A percentile compares a stretch with the other conserved stretches of the same genome.
Evolutionary conservation across 306 rosid species (phyloP).

Genomic region (Ormosia emarginata): DNA sequence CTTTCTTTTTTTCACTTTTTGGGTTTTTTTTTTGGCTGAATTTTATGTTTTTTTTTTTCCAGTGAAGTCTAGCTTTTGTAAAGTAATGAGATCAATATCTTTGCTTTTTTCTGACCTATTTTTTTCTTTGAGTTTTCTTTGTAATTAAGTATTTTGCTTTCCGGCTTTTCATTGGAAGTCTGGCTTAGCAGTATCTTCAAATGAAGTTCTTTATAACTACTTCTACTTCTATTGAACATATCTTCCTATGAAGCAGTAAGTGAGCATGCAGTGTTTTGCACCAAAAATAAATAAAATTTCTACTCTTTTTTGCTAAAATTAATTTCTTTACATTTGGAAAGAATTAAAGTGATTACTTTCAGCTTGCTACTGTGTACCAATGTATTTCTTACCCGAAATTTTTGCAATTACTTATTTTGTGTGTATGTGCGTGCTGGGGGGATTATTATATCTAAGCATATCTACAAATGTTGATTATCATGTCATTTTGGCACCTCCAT

Average conservation of each 20-base stretch:
- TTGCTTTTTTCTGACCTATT: not conserved
- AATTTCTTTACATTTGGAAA: not conserved
- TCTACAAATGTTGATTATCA: not conserved
- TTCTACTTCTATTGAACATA: constrained; percentile 5
- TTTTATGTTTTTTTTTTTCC: not conserved
- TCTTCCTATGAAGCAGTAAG: constrained; percentile 6
- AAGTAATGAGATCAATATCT: not conserved
- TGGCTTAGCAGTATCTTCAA: not conserved
- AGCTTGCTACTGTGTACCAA: not conserved
- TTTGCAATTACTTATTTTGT: not conserved
- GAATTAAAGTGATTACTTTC: not conserved
- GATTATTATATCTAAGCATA: not conserved
- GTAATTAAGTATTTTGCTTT: not conserved
- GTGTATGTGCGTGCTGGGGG: not conserved
- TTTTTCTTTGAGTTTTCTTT: not conserved
- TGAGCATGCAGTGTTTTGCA: not conserved
- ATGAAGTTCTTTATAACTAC: not conserved
- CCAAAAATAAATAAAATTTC: not conserved
- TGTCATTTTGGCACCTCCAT: not conserved
- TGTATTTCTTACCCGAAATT: not conserved
- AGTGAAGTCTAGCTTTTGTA: not conserved
- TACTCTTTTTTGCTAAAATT: not conserved
- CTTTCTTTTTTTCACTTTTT: not conserved
- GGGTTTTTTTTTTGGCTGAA: not conserved
- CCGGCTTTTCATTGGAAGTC: not conserved